Percentiles rank a stretch among this genome's conserved stretches.
Conservation (phyloP, 2,329 filamentous ascomycete species). For the Nannizzia gypsea region DNA sequence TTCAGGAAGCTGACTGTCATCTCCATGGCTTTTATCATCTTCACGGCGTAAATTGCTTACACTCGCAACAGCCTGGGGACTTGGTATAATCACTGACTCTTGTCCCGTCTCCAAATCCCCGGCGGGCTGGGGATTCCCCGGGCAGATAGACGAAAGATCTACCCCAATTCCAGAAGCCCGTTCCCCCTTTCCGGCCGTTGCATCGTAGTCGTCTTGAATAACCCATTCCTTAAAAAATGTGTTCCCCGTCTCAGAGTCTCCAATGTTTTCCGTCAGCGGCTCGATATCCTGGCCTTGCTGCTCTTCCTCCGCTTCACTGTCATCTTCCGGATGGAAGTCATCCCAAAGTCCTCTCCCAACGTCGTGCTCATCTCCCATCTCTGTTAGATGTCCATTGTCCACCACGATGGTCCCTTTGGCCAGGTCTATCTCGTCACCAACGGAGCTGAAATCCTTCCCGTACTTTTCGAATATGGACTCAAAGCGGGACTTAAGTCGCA, state of each 20-base stretch:
- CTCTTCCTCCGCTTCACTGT: not conserved
- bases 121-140: not conserved
- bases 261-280: not conserved
- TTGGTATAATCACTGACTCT: not conserved
- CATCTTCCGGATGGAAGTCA: constrained; percentile 17
- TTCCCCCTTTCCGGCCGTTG: not conserved
- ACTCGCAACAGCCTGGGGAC: not conserved
- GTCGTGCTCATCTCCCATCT: constrained; percentile 50
- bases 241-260: not conserved
- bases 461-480: constrained; percentile 87
- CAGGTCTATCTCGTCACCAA: constrained; percentile 84
- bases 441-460: constrained; percentile 63
- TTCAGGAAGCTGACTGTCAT: not conserved
- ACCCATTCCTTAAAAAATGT: not conserved
- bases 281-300: not conserved
- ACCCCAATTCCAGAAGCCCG: not conserved
- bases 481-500: constrained; percentile 67
- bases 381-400: constrained; percentile 71
- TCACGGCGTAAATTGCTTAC: not conserved
- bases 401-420: constrained; percentile 71
- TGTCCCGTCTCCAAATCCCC: not conserved
- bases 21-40: not conserved
- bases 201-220: not conserved
- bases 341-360: constrained; percentile 24
- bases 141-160: too few relatives aligned